Evolutionary conservation across 2,329 filamentous ascomycete species (phyloP), one percentile per base, ranked within the genome.

Genomic region (Fusarium denticulatum): DNA sequence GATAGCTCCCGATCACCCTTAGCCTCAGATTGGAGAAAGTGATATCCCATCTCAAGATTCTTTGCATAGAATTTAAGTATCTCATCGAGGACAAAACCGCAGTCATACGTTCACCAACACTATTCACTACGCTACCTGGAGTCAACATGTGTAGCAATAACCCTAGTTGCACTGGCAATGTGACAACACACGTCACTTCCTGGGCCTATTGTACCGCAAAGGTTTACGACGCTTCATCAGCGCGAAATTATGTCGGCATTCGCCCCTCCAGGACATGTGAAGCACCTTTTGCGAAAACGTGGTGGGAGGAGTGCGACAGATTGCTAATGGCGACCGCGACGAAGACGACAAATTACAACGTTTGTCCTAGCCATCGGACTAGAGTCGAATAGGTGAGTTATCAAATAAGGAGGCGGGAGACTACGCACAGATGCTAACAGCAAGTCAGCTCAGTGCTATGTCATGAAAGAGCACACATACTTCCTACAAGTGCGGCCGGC

Each of bases 391-490:
- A 26, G n/a, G 7, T 26, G 7, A 18, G 11, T 13, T 13, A 6
- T 26, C 3, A 24, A 8, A 6, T 4, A 45, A 9, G n/a, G 3
- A 9, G n/a, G 6, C 10, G 5, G 7, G 3, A 43, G 1, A 10
- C 7, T 0, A 11, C 16, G 5, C 5, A 18, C 16, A 8, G n/a
- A 45, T 26, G 16, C 11, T 45, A 26, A 45, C 42, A 45, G 5
- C 1, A 26, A 4, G 11, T 26, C 3, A 26, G 16, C 16, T 20
- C 5, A 20, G 11, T 4, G 16, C n/a, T 26, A 26, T 4, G 16
- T 24, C 2, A 26, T 43, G 2, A 12, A 26, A 3, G 16, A 26
- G n/a, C 16, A 9, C 16, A 18, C 4, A 26, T 18, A 9, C n/a
- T 9, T 13, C 5, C 16, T 11, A 13, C 11, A 13, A 18, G 11